These are phyloP conservation scores for Xylaria flabelliformis DNA, from an alignment of 495 filamentous ascomycete species.

Conservation along the genomic window DNA sequence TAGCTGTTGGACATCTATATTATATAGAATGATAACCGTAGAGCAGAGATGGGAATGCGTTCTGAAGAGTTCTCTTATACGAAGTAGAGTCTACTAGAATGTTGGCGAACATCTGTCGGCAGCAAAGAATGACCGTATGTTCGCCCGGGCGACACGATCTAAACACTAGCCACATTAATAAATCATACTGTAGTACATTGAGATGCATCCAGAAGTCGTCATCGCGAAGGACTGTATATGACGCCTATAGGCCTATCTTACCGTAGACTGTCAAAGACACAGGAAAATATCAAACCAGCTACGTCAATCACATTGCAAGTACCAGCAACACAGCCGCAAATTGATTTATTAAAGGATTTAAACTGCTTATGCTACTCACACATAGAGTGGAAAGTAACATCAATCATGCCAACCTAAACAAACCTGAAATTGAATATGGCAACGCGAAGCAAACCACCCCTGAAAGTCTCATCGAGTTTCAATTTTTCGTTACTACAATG, in stretches of 20 bases:
- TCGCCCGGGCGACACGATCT: not conserved
- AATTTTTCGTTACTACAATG: not conserved
- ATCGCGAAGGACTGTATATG: not conserved
- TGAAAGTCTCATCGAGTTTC: not conserved
- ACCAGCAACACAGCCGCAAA: not conserved
- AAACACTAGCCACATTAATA: not conserved
- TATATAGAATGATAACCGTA: too few species aligned
- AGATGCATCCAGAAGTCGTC: not conserved
- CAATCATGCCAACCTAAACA: not conserved
- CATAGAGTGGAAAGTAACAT: not conserved
- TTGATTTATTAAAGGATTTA: not conserved
- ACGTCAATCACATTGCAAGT: not conserved
- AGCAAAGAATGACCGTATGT: not conserved
- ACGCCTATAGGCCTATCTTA: not conserved
- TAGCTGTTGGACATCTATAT: not conserved
- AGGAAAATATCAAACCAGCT: not conserved
- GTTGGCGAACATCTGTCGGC: not conserved
- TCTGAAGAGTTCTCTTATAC: not conserved
- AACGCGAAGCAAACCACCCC: not conserved
- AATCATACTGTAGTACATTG: not conserved
- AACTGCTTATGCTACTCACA: not conserved
- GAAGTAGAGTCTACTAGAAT: not conserved
- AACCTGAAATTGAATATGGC: not conserved
- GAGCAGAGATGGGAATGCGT: too few species aligned
- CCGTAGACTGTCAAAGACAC: not conserved